Conservation (phyloP, 2,329 filamentous ascomycete genomes). For the Alternaria burnsii region DNA sequence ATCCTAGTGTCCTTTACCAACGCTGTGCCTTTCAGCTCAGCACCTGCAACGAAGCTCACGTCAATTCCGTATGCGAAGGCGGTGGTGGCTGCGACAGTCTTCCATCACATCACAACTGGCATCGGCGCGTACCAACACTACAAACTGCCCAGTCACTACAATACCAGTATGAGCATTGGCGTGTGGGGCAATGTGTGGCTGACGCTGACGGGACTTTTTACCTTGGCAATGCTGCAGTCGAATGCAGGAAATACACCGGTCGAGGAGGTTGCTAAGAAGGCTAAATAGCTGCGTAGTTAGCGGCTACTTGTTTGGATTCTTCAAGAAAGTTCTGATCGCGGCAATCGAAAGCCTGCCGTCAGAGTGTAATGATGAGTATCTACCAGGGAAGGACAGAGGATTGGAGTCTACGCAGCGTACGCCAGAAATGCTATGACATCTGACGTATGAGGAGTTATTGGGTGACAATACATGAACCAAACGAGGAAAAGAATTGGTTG, state of each 20-base stretch:
- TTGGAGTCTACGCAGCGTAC: background rate
- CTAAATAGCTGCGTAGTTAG: constrained; percentile 4
- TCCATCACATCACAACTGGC: constrained; percentile 34
- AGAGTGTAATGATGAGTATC: background rate
- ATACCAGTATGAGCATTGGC: constrained; percentile 35
- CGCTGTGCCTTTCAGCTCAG: constrained; percentile 26
- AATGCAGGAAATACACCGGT: constrained; percentile 18
- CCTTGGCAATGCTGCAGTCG: constrained; percentile 18
- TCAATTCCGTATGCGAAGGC: constrained; percentile 30
- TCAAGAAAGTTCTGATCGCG: background rate
- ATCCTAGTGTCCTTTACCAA: constrained; percentile 35
- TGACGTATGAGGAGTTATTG: background rate
- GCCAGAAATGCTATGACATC: background rate
- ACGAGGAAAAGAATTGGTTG: background rate
- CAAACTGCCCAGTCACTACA: constrained; percentile 35
- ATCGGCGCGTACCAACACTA: constrained; percentile 38
- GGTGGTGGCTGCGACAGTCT: constrained; percentile 33
- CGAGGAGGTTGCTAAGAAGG: constrained; percentile 23
- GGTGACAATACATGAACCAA: background rate
- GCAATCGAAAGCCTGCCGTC: background rate
- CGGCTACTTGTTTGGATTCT: background rate
- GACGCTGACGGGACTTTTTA: constrained; percentile 28
- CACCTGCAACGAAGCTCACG: constrained; percentile 5
- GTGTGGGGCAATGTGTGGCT: constrained; percentile 40
- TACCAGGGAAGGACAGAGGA: background rate